Conservation (phyloP, 352 stramenopile genomes). For the Globisporangium sylvaticum region DNA sequence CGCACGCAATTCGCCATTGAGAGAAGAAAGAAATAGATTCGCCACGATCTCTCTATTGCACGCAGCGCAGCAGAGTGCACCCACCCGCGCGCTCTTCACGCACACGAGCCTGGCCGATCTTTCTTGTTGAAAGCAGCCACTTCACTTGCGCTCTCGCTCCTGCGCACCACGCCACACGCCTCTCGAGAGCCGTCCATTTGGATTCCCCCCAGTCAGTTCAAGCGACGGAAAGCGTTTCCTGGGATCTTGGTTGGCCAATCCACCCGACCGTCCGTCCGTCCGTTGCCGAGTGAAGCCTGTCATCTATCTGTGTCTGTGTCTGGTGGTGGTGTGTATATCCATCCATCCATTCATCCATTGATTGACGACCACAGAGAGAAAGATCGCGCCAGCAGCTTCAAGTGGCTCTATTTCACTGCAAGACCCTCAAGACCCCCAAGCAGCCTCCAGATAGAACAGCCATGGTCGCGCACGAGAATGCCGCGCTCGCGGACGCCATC, state of each 20-base stretch:
- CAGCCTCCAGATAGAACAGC: not conserved
- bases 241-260: not conserved
- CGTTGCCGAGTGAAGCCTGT: not conserved
- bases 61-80: not conserved
- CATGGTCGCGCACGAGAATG: conserved; percentile 13
- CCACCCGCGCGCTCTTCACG: no score
- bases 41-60: not conserved
- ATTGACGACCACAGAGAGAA: not conserved
- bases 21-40: conserved; percentile 2
- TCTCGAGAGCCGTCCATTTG: not conserved
- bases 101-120: not conserved
- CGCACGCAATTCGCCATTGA: not conserved
- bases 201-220: not conserved
- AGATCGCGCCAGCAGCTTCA: not conserved
- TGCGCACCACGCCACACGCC: not conserved
- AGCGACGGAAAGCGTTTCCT: not conserved
- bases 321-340: not conserved
- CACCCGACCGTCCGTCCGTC: not conserved
- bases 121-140: not conserved
- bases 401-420: not conserved
- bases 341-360: not conserved
- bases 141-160: not conserved
- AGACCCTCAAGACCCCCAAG: not conserved
- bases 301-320: not conserved
- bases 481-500: not conserved